phyloP scores from a whole-genome alignment of 2,329 filamentous ascomycete species.

The Lithohypha guttulata region DNA sequence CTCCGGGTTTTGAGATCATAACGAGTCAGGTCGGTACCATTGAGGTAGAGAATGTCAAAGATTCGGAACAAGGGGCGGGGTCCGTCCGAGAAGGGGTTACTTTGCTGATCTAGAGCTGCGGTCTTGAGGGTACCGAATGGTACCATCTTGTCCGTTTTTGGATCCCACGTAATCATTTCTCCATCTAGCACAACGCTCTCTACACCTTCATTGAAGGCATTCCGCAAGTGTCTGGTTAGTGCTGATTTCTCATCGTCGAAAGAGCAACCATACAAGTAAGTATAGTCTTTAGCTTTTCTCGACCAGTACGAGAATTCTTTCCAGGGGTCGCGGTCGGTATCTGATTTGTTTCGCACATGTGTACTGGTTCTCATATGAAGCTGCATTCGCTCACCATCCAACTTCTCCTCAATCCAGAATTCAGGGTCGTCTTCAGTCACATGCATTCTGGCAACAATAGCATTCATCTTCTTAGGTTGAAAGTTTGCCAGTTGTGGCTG shows the following conservation, averaged over 20 bases:
- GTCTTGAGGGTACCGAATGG: conserved; percentile 90
- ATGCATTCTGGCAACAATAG: conserved; percentile 60
- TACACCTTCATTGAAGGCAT: conserved; percentile 67
- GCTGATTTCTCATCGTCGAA: conserved; percentile 65
- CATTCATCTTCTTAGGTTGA: conserved; percentile 70
- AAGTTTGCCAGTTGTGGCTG: conserved; percentile 93
- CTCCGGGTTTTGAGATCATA: conserved; percentile 76
- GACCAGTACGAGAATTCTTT: conserved; percentile 82
- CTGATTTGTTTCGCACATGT: no score
- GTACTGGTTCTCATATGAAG: conserved; percentile 63
- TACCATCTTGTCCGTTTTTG: conserved; percentile 69
- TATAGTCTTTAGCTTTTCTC: conserved; percentile 90
- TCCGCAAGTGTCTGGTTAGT: conserved; percentile 66
- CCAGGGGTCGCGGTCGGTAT: conserved; percentile 35
- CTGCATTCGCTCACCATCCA: conserved; percentile 95
- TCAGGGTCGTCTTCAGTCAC: conserved; percentile 58
- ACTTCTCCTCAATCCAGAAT: conserved; percentile 97
- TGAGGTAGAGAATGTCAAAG: conserved; percentile 86
- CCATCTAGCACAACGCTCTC: conserved; percentile 85
- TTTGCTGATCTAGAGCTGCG: conserved; percentile 68
- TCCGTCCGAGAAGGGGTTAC: conserved; percentile 55
- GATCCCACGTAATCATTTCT: conserved; percentile 98
- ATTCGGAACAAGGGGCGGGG: conserved; percentile 70
- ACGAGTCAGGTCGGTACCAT: conserved; percentile 64
- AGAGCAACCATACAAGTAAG: conserved; percentile 76